Conservation (phyloP, 345 rosid species). For the Boechera divaricarpa region DNA sequence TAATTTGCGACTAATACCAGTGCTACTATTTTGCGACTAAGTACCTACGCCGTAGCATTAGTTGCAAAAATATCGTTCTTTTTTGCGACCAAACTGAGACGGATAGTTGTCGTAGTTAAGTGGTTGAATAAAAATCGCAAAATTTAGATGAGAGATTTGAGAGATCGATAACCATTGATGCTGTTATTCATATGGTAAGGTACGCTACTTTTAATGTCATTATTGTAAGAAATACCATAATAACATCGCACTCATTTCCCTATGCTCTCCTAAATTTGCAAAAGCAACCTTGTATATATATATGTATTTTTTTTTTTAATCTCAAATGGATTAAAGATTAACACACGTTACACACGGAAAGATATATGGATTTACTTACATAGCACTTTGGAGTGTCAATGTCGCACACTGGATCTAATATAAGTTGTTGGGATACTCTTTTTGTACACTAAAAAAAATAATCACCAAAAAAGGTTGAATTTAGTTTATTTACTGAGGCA, state of each 20-base stretch:
- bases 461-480: neutral
- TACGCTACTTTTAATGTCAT: slow-evolving; percentile 30
- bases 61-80: no score
- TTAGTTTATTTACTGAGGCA: neutral
- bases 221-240: neutral
- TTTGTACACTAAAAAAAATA: neutral
- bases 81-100: no score
- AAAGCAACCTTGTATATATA: neutral
- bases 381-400: slow-evolving; percentile 17
- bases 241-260: slow-evolving; percentile 29
- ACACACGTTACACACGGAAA: neutral
- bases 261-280: slow-evolving; percentile 30
- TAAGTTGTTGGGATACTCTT: neutral
- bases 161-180: slow-evolving; percentile 38
- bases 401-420: neutral
- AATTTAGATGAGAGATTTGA: neutral
- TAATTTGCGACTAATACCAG: no score
- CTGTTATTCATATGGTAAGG: slow-evolving; percentile 42
- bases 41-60: no score
- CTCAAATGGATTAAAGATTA: neutral
- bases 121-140: no score
- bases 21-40: no score
- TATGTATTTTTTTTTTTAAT: no score
- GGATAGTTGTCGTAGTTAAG: no score
- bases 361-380: slow-evolving; percentile 1